Percentiles rank a stretch among this genome's conserved stretches.
Conservation (phyloP, 495 filamentous ascomycete genomes). For the Jackrogersella multiformis region DNA sequence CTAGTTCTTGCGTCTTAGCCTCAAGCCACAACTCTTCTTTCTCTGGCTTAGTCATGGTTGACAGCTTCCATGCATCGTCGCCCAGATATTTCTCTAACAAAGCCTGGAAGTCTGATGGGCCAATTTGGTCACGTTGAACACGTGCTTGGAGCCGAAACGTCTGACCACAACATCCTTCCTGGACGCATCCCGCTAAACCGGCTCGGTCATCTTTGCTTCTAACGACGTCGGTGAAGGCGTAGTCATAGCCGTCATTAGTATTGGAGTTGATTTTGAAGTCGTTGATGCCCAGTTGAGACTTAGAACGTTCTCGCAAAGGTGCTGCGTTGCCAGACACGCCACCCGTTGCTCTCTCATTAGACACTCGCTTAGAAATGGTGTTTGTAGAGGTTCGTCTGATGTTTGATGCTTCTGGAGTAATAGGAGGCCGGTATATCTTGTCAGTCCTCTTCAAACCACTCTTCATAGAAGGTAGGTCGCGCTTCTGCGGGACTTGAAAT, state of each 20-base stretch:
- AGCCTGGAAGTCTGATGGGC: constrained; percentile 55
- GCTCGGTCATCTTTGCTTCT: constrained; percentile 77
- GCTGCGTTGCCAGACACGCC: background rate
- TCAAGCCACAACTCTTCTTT: constrained; percentile 68
- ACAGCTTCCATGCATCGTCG: constrained; percentile 58
- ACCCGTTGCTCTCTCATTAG: constrained; percentile 42
- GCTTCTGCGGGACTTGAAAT: constrained; percentile 29
- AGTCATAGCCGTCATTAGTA: constrained; percentile 74
- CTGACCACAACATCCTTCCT: constrained; percentile 78
- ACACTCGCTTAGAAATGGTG: background rate
- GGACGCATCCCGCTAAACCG: constrained; percentile 80
- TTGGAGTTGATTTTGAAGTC: constrained; percentile 89
- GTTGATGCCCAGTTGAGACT: constrained; percentile 61
- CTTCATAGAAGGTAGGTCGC: constrained; percentile 32
- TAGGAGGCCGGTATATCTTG: background rate
- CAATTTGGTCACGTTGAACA: constrained; percentile 50
- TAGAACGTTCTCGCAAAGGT: constrained; percentile 61
- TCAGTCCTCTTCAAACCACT: background rate
- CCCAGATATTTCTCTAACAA: constrained; percentile 76
- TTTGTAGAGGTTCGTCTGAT: background rate
- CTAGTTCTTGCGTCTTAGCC: constrained; percentile 72
- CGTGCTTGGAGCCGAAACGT: constrained; percentile 72
- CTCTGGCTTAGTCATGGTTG: constrained; percentile 59
- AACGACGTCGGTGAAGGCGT: constrained; percentile 79
- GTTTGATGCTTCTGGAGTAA: background rate